A percentile compares a stretch with the other conserved stretches of the same genome.
Evolutionary conservation across 176 grass and related monocot genomes (phyloP).

Genomic region (Carex parvula): DNA sequence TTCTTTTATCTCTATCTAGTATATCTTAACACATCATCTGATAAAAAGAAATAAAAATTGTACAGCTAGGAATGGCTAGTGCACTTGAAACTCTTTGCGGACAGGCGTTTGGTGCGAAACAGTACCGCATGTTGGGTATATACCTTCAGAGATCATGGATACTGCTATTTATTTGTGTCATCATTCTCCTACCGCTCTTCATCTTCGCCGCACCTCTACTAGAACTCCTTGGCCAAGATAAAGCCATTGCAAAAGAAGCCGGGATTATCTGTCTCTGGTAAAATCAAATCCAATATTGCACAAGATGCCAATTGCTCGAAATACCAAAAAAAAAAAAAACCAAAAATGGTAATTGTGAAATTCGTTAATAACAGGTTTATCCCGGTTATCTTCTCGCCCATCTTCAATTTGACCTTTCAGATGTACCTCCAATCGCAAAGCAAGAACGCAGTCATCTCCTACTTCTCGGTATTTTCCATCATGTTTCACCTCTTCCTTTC

Average conservation of each 20-base stretch:
- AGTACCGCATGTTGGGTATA: slow-evolving; percentile 1
- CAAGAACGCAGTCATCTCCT: slow-evolving; percentile 28
- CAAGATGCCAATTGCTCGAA: background rate
- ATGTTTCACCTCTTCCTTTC: slow-evolving; percentile 24
- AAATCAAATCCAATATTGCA: background rate
- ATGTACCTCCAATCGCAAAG: slow-evolving; percentile 33
- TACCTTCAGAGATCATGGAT: slow-evolving; percentile 38
- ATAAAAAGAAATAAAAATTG: background rate
- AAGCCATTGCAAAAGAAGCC: slow-evolving; percentile 9
- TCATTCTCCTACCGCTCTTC: slow-evolving; percentile 23
- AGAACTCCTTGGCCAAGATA: slow-evolving; percentile 23
- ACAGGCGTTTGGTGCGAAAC: background rate
- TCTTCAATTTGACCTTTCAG: slow-evolving; percentile 31
- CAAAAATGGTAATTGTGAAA: background rate
- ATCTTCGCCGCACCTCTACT: slow-evolving; percentile 26
- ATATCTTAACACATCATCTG: background rate
- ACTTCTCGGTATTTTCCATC: slow-evolving; percentile 8
- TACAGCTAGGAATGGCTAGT: slow-evolving; percentile 15
- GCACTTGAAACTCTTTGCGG: slow-evolving; percentile 11
- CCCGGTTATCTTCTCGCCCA: slow-evolving; percentile 15
- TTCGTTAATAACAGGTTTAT: slow-evolving; percentile 15
- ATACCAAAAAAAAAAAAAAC: background rate
- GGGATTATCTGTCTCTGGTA: slow-evolving; percentile 27
- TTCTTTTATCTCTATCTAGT: background rate
- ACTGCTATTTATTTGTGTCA: background rate